Evolutionary conservation across 1,284 basidiomycete species (phyloP).

Genomic region (Lentinula novae-zelandiae): DNA sequence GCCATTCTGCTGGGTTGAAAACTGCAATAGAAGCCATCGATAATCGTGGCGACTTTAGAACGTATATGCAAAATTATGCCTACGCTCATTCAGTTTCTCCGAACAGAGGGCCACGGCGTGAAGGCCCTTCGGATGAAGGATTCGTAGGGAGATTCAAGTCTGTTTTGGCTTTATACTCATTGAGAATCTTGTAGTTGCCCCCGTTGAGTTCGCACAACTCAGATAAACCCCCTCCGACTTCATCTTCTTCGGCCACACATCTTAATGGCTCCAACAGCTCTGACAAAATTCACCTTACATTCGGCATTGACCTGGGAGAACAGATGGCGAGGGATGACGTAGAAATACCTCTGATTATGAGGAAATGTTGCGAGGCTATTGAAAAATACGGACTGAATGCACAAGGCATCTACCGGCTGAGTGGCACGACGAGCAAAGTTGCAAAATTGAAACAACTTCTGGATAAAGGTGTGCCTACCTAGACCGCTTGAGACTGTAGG

Average conservation of each 20-base stretch:
- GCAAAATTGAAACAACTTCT: constrained; percentile 79
- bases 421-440: constrained; percentile 89
- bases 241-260: constrained; percentile 25
- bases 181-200: constrained; percentile 46
- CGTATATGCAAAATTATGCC: constrained; percentile 96
- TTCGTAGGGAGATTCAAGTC: constrained; percentile 57
- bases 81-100: constrained; percentile 69
- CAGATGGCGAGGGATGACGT: constrained; percentile 89
- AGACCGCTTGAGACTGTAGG: neutral
- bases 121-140: constrained; percentile 83
- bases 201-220: constrained; percentile 47
- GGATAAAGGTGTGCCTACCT: constrained; percentile 75
- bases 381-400: constrained; percentile 83
- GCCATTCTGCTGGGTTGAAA: constrained; percentile 66
- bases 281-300: constrained; percentile 74
- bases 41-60: constrained; percentile 91
- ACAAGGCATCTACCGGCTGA: constrained; percentile 93
- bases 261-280: constrained; percentile 35
- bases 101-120: constrained; percentile 70
- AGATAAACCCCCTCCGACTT: constrained; percentile 25
- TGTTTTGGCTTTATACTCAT: constrained; percentile 8
- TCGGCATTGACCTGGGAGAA: constrained; percentile 88
- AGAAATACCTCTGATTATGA: constrained; percentile 86
- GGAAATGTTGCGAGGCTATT: constrained; percentile 90
- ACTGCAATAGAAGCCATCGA: constrained; percentile 89